Evolutionary conservation across 768 basidiomycete species (phyloP).

Genomic region (Lactifluus pinguis): DNA sequence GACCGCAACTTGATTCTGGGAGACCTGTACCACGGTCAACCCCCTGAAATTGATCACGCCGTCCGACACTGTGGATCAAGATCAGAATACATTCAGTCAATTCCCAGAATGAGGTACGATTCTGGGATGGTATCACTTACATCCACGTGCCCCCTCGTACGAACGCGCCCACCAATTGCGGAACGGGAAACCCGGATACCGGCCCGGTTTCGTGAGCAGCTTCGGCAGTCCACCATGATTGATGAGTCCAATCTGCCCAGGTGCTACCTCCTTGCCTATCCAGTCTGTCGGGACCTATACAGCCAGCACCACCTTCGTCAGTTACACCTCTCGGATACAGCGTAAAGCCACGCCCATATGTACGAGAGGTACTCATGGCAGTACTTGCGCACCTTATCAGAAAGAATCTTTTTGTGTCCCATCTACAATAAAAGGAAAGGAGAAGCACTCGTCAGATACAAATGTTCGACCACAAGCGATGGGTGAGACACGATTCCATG

Average conservation of each 20-base stretch:
- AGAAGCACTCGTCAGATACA: background rate
- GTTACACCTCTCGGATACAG: background rate
- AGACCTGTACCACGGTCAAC: constrained; percentile 77
- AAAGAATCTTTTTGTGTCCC: constrained; percentile 49
- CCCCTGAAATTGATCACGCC: constrained; percentile 76
- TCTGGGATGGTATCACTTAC: constrained; percentile 32
- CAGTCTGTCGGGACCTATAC: constrained; percentile 50
- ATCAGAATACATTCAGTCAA: background rate
- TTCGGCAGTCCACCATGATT: constrained; percentile 80
- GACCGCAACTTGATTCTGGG: constrained; percentile 76
- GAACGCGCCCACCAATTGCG: constrained; percentile 79
- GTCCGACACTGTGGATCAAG: constrained; percentile 46
- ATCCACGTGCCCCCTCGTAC: constrained; percentile 61
- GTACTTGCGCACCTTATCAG: constrained; percentile 40
- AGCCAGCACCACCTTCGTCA: background rate
- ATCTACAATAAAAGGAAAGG: constrained; percentile 30
- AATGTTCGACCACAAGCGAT: background rate
- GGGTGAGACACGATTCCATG: background rate
- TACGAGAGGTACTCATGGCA: background rate
- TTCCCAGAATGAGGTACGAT: background rate
- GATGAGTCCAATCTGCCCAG: constrained; percentile 64
- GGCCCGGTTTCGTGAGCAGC: constrained; percentile 62
- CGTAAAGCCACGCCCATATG: background rate
- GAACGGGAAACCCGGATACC: constrained; percentile 67
- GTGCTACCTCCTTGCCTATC: constrained; percentile 62